Evolutionary conservation across 2,329 filamentous ascomycete species (phyloP).

Genomic region (Aspergillus candidus): DNA sequence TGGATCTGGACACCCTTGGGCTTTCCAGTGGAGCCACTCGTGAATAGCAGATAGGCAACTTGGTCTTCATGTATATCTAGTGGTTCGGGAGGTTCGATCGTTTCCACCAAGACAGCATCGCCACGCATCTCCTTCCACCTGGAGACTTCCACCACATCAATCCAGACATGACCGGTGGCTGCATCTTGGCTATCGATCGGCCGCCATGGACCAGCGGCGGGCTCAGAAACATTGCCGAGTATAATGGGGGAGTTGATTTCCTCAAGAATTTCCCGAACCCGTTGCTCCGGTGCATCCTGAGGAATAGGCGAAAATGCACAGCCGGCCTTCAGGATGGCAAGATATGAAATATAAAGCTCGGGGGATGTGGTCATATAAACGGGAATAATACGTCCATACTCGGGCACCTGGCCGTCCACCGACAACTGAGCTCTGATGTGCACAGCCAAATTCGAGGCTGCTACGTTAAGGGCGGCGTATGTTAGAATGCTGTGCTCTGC

Average conservation of each 20-base stretch:
- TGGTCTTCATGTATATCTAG: slow-evolving; percentile 14
- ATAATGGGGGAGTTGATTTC: slow-evolving; percentile 23
- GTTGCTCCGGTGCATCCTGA: slow-evolving; percentile 27
- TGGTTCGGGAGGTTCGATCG: not conserved
- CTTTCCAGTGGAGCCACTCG: slow-evolving; percentile 30
- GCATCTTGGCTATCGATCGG: not conserved
- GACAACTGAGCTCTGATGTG: slow-evolving; percentile 14
- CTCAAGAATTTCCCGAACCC: slow-evolving; percentile 22
- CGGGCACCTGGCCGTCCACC: not conserved
- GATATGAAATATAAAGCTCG: slow-evolving; percentile 35
- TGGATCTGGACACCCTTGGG: slow-evolving; percentile 30
- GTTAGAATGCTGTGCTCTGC: slow-evolving; percentile 21
- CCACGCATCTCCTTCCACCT: slow-evolving; percentile 13
- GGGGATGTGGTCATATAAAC: slow-evolving; percentile 28
- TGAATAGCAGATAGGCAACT: slow-evolving; percentile 30
- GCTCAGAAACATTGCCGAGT: slow-evolving; percentile 15
- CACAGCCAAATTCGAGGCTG: slow-evolving; percentile 17
- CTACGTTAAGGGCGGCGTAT: slow-evolving; percentile 19
- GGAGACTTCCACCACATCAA: slow-evolving; percentile 18
- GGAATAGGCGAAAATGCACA: slow-evolving; percentile 35
- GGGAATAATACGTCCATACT: slow-evolving; percentile 19
- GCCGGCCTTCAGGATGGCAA: slow-evolving; percentile 33
- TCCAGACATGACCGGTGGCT: slow-evolving; percentile 10
- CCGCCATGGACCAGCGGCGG: slow-evolving; percentile 8
- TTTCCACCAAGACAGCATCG: not conserved